These are phyloP conservation scores for Puccinia coronata DNA, from an alignment of 1,284 basidiomycete genomes.

Conservation along the genomic window DNA sequence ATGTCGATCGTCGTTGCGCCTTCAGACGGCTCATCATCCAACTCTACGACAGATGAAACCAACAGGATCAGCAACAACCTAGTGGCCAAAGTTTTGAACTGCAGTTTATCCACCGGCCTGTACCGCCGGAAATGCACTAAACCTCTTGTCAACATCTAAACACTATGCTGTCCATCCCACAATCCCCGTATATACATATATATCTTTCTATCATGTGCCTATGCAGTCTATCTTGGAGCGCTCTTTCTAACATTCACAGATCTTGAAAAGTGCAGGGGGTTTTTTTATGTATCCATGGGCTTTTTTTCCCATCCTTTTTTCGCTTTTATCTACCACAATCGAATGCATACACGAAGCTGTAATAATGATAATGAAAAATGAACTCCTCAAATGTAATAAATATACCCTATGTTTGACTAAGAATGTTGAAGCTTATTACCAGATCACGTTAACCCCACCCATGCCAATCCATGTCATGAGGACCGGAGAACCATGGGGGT, in stretches of 20 bases:
- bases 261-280: no score
- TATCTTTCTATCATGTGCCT: no score
- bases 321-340: not conserved
- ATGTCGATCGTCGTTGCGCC: conserved; percentile 33
- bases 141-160: conserved; percentile 36
- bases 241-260: no score
- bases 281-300: not conserved
- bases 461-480: no score
- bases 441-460: no score
- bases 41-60: not conserved
- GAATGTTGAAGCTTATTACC: no score
- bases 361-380: not conserved
- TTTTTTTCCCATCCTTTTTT: not conserved
- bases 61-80: not conserved
- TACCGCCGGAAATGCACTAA: conserved; percentile 24
- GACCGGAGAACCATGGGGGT: no score
- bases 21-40: conserved; percentile 1
- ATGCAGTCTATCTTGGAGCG: no score
- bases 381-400: not conserved
- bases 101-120: conserved; percentile 36
- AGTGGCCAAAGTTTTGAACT: conserved; percentile 39
- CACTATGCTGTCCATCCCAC: no score
- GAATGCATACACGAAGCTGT: not conserved
- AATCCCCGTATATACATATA: no score
- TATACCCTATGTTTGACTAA: no score